phyloP scores from a whole-genome alignment of 2,329 filamentous ascomycete genomes.

The Pseudogymnoascus sp. region DNA sequence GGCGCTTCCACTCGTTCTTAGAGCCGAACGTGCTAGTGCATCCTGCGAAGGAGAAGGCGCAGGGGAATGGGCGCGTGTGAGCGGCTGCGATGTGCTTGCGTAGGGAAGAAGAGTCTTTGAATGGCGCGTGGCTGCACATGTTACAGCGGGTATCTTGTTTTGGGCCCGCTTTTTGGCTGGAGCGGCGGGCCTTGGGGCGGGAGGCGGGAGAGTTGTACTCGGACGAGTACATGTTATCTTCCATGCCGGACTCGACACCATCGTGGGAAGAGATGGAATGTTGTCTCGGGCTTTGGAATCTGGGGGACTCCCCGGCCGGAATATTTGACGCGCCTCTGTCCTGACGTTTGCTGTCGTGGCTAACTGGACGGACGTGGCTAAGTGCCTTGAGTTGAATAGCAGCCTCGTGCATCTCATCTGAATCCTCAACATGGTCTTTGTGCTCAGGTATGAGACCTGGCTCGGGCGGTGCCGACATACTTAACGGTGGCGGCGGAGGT shows the following conservation, averaged over 20 bases:
- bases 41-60: slow-evolving; percentile 76
- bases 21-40: slow-evolving; percentile 78
- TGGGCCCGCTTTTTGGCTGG: slow-evolving; percentile 27
- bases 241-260: slow-evolving; percentile 31
- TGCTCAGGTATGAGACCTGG: slow-evolving; percentile 23
- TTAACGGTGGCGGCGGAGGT: not conserved
- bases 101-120: slow-evolving; percentile 58
- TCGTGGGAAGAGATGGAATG: slow-evolving; percentile 35
- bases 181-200: slow-evolving; percentile 25
- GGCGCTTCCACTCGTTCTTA: slow-evolving; percentile 97
- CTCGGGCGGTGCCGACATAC: not conserved
- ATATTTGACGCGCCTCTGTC: slow-evolving; percentile 27
- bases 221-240: slow-evolving; percentile 31
- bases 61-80: slow-evolving; percentile 70
- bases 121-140: slow-evolving; percentile 55
- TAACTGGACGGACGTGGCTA: slow-evolving; percentile 52
- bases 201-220: slow-evolving; percentile 28
- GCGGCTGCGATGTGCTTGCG: slow-evolving; percentile 60
- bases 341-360: slow-evolving; percentile 33
- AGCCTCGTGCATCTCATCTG: slow-evolving; percentile 62
- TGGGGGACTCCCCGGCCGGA: slow-evolving; percentile 22
- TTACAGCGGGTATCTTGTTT: slow-evolving; percentile 56
- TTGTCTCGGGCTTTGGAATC: slow-evolving; percentile 30
- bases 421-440: slow-evolving; percentile 49
- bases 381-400: slow-evolving; percentile 59